Conservation (phyloP, 768 basidiomycete genomes). For the Pilatotrama ljubarskyi region DNA sequence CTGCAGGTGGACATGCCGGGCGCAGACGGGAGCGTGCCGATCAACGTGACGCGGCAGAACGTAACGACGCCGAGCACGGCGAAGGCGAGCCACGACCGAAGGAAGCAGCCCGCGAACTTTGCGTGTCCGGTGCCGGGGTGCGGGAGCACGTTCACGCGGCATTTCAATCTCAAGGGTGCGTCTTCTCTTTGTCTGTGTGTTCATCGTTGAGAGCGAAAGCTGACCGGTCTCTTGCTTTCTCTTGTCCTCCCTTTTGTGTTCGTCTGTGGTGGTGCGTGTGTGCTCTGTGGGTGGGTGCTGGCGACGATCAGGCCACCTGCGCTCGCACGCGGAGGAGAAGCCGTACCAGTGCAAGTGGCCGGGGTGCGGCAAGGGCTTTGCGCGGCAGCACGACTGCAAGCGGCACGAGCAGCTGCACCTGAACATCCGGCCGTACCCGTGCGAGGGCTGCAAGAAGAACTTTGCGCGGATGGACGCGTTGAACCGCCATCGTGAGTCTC, state of each 20-base stretch:
- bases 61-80: constrained; percentile 91
- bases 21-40: constrained; percentile 17
- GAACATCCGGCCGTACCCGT: constrained; percentile 89
- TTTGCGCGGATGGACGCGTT: constrained; percentile 96
- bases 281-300: neutral
- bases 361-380: constrained; percentile 92
- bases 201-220: constrained; percentile 8
- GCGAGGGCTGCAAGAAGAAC: constrained; percentile 89
- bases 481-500: constrained; percentile 82
- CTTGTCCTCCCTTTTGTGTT: neutral
- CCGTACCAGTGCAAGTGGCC: constrained; percentile 96
- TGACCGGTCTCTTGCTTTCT: constrained; percentile 1
- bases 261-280: neutral
- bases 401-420: constrained; percentile 94
- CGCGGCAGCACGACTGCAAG: constrained; percentile 94
- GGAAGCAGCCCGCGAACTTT: constrained; percentile 89
- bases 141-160: constrained; percentile 94
- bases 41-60: constrained; percentile 57
- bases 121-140: constrained; percentile 92
- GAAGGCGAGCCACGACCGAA: constrained; percentile 78
- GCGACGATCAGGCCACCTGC: constrained; percentile 69
- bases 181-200: constrained; percentile 20
- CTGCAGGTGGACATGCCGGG: constrained; percentile 23
- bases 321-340: constrained; percentile 92
- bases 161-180: constrained; percentile 90